Evolutionary conservation across 2,329 filamentous ascomycete species (phyloP).

Genomic region (Leptographium flavum): DNA sequence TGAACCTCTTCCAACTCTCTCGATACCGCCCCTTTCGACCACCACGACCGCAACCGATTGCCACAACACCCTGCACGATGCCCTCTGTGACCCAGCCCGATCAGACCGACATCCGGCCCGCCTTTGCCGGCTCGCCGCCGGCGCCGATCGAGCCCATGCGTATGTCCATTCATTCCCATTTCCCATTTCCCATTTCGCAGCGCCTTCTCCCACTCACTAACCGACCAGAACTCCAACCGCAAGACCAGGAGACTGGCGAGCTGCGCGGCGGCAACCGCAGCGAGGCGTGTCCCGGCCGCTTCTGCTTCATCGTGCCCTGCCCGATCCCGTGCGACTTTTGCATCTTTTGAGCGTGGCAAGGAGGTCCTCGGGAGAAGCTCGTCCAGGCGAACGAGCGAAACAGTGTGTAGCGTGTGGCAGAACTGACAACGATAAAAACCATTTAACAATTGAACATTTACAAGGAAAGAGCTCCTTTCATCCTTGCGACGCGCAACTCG

Average conservation of each 20-base stretch:
- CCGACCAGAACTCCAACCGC: background rate
- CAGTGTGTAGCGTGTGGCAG: too few species aligned
- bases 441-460: too few species aligned
- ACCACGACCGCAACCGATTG: too few species aligned
- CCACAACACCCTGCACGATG: too few species aligned
- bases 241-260: background rate
- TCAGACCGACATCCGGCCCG: background rate
- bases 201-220: too few species aligned
- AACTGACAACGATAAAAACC: too few species aligned
- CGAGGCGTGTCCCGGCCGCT: conserved; percentile 19
- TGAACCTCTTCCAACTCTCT: too few species aligned
- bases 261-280: conserved; percentile 10
- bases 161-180: background rate
- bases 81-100: too few species aligned
- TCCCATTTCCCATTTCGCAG: background rate
- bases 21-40: too few species aligned
- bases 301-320: conserved; percentile 25
- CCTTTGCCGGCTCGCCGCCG: background rate
- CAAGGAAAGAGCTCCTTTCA: too few species aligned
- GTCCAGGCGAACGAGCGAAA: too few species aligned
- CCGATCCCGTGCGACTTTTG: conserved; percentile 24
- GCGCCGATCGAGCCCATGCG: conserved; percentile 1
- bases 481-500: too few species aligned
- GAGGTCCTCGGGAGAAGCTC: background rate
- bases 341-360: conserved; percentile 15